Base-by-base conservation (phyloP, 179 eudicot genomes). In the Patellifolia procumbens region DNA sequence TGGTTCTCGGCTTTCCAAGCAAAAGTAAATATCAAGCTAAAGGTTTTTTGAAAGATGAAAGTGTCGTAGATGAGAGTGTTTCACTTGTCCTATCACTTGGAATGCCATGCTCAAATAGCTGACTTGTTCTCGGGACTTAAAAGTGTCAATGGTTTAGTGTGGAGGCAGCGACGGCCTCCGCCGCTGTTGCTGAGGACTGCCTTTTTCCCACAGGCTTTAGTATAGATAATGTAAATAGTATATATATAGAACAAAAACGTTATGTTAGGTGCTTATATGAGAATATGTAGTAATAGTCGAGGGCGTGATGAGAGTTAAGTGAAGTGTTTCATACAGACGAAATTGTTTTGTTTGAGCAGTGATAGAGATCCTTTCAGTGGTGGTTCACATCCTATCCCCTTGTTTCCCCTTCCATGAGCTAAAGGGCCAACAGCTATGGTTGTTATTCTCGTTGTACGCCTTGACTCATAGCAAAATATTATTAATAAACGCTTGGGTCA, bases 31-130 rank as follows among this genome's bases (percentile, higher is more conserved):
- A 63, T 37, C 29, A 72, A 62, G 65, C 65, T 8, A 37, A 75
- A 26, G 62, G 5, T 45, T 46, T 20, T 11, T 9, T 52, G 2
- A 11, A 49, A 7, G 59, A 29, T 26, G 42, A 31, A 4, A 70
- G 55, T 24, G 12, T 2, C 3, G 45, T 4, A 32, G 75, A 74
- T 20, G 5, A 5, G 37, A 60, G 66, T 59, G 59, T 70, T 1
- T 82, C 84, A 6, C 73, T 80, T 2, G 58, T 17, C 29, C 88
- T 85, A 42, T 78, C 86, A 13, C 88, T 85, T 15, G 72, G 81
- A 2, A 22, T 74, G 79, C 80, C 85, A 7, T 74, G 75, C 52
- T 70, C 77, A 7, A 77, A 63, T 73, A 70, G 76, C 35, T 43
- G 56, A 70, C 61, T 32, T n/a, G n/a, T n/a, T n/a, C n/a, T n/a